These are phyloP conservation scores for Peronospora destructor DNA, from an alignment of 352 stramenopile genomes.

Conservation along the genomic window DNA sequence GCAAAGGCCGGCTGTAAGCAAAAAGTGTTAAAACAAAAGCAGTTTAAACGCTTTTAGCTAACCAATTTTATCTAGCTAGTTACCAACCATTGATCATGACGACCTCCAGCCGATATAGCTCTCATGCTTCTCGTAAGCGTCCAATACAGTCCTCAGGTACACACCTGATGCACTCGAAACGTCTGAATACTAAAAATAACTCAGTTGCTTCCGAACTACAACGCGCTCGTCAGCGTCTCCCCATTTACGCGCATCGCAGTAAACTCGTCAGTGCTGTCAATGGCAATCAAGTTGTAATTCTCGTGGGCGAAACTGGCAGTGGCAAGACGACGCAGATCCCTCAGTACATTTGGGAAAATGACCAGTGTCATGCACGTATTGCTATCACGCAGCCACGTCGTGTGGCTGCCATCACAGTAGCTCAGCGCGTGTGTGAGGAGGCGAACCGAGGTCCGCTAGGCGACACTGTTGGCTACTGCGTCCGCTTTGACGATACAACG, in stretches of 20 bases:
- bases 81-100: conserved; percentile 22
- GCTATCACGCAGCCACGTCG: conserved; percentile 79
- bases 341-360: conserved; percentile 78
- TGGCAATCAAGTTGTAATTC: conserved; percentile 72
- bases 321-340: conserved; percentile 90
- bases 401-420: conserved; percentile 78
- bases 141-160: conserved; percentile 14
- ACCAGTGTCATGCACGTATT: conserved; percentile 38
- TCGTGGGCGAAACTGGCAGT: conserved; percentile 86
- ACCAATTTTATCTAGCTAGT: conserved; percentile 1
- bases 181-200: conserved; percentile 30
- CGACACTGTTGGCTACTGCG: conserved; percentile 85
- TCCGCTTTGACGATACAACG: conserved; percentile 92
- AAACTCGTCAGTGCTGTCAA: conserved; percentile 60
- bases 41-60: conserved; percentile 8
- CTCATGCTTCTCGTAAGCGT: conserved; percentile 19
- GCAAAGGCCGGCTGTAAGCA: conserved; percentile 55
- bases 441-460: conserved; percentile 41
- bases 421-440: conserved; percentile 74
- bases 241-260: conserved; percentile 65
- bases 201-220: conserved; percentile 38
- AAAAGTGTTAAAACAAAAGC: background rate
- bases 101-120: conserved; percentile 4
- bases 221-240: conserved; percentile 52
- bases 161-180: background rate